Base-by-base conservation (phyloP, 306 rosid genomes). In the Begonia peltatifolia region DNA sequence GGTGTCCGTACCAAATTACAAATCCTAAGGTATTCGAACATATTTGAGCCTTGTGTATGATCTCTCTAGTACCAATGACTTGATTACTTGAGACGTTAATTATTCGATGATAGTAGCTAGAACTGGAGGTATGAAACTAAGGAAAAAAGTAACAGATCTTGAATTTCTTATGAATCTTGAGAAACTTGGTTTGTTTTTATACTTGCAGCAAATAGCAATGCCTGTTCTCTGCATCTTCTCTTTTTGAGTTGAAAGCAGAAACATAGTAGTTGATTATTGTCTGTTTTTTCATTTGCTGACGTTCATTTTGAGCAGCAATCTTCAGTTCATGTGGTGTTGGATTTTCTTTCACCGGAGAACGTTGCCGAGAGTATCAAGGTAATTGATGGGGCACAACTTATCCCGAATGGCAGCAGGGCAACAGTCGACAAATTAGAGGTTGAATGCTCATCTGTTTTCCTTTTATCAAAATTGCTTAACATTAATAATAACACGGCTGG, bases 1-100 rank as follows among this genome's bases (percentile, higher is more conserved):
- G 99, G 67, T 92, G 96, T 58, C 96, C 99, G 12, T 83, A 92
- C 68, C 99, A 92, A 75, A 92, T 86, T 55, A 80, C 78, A 63
- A 81, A 71, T 77, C 75, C 93, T 42, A 83, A 92, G 99, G 99
- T n/a, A 6, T 9, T 17, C 46, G 41, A 38, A 8, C 12, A 55
- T 43, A 9, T 51, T 50, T 8, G 17, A 46, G n/a, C 52, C 23
- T 3, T 9, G 16, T 38, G 14, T 30, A 14, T 47, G 11, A 18
- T 15, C 35, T 38, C 25, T 57, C 42, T 36, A 42, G 53, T 30
- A 30, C 38, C 38, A 30, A 6, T 30, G 38, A 30, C 38, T 30
- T 30, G 38, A 30, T 30, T 30, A 0, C 38, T 30, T 30, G 3
- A 30, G 38, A 30, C 38, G 38, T 5, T 2, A 30, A 30, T 30